Conservation (phyloP, 164 flowering plant species). For the Liriodendron chinense region DNA sequence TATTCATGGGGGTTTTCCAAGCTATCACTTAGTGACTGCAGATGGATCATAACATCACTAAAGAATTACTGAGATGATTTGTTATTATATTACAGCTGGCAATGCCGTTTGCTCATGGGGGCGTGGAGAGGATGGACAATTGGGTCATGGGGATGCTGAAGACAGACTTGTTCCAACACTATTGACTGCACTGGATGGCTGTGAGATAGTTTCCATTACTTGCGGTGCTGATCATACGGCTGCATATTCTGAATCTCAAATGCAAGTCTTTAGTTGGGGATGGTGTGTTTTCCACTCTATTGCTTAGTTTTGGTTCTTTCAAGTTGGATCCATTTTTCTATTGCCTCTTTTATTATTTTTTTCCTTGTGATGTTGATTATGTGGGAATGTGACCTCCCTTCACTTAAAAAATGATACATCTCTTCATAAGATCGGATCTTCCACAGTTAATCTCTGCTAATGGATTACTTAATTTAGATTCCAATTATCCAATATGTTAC, state of each 20-base stretch:
- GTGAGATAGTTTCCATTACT: slow-evolving; percentile 62
- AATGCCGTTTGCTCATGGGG: slow-evolving; percentile 93
- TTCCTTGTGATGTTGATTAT: neutral
- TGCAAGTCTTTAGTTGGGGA: slow-evolving; percentile 96
- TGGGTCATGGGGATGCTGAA: slow-evolving; percentile 98
- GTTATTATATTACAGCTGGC: slow-evolving; percentile 57
- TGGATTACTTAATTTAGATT: neutral
- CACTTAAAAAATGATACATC: neutral
- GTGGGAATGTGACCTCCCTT: neutral
- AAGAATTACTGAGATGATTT: neutral
- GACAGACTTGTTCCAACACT: slow-evolving; percentile 77
- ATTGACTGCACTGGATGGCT: slow-evolving; percentile 78
- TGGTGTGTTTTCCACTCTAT: slow-evolving; percentile 48
- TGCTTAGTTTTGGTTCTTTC: neutral
- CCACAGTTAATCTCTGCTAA: neutral
- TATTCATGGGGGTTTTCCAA: neutral
- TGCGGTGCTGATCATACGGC: slow-evolving; percentile 97
- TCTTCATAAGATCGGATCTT: neutral
- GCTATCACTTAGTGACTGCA: neutral
- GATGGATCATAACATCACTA: neutral
- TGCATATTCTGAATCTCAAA: slow-evolving; percentile 65
- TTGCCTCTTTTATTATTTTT: neutral
- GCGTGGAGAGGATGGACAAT: slow-evolving; percentile 97
- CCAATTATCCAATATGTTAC: neutral
- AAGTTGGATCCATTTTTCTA: neutral